Conservation (phyloP, 257 asterid species). For the Pogostemon cablin region DNA sequence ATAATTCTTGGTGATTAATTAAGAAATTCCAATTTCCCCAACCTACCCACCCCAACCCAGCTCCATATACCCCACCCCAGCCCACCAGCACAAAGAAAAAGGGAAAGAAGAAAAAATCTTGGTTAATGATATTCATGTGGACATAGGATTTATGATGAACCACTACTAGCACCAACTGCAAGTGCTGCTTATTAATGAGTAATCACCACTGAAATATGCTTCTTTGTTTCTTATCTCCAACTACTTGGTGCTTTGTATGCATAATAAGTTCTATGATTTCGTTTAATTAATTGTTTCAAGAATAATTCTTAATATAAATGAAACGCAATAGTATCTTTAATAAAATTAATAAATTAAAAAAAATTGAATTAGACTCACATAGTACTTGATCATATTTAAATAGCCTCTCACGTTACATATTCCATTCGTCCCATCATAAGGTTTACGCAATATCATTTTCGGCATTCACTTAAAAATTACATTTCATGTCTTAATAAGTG, state of each 20-base stretch:
- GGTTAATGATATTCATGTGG: conserved; percentile 23
- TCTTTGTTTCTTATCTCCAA: conserved; percentile 1
- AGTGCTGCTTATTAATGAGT: conserved; percentile 23
- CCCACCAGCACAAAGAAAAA: background rate
- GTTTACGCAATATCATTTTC: no score
- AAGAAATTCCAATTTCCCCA: background rate
- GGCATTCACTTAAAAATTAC: no score
- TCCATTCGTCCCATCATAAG: no score
- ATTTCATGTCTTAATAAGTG: no score
- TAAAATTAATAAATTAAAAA: no score
- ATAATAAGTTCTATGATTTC: background rate
- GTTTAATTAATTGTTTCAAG: no score
- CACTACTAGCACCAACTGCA: conserved; percentile 16
- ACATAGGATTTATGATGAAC: conserved; percentile 25
- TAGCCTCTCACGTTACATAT: no score
- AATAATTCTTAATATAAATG: no score
- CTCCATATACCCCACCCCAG: background rate
- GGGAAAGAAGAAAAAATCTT: background rate
- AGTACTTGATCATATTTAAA: no score
- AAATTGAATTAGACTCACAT: no score
- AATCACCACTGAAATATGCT: conserved; percentile 19
- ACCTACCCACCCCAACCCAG: background rate
- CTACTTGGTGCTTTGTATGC: background rate
- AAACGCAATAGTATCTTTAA: no score
- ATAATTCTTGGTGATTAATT: background rate